Evolutionary conservation across 2,329 filamentous ascomycete genomes (phyloP).

Genomic region (Fusarium anguioides): DNA sequence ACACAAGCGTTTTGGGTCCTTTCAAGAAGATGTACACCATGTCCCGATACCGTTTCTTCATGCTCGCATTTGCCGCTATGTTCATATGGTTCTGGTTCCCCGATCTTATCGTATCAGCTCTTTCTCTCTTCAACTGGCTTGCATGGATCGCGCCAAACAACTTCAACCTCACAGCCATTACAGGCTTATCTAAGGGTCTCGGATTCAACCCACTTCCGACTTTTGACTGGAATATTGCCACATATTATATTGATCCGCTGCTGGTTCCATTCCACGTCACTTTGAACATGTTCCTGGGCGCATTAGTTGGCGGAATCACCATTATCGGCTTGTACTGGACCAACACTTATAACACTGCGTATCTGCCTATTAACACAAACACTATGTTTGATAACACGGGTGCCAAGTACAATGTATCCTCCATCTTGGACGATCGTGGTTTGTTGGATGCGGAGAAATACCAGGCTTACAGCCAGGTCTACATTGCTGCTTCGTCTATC

Average conservation of each 20-base stretch:
- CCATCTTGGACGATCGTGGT: constrained; percentile 55
- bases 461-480: constrained; percentile 50
- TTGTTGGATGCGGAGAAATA: constrained; percentile 52
- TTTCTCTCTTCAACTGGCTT: constrained; percentile 63
- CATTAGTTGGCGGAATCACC: constrained; percentile 52
- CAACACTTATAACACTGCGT: constrained; percentile 58
- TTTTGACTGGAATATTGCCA: constrained; percentile 60
- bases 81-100: constrained; percentile 44
- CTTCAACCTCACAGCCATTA: constrained; percentile 55
- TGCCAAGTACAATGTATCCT: constrained; percentile 53
- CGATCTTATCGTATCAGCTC: constrained; percentile 27
- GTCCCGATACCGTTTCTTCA: constrained; percentile 37
- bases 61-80: constrained; percentile 33
- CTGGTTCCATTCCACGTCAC: constrained; percentile 55
- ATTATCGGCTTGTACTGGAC: constrained; percentile 57
- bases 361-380: constrained; percentile 61
- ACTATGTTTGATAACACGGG: constrained; percentile 59
- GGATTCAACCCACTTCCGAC: constrained; percentile 63
- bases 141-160: constrained; percentile 64
- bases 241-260: constrained; percentile 33
- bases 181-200: constrained; percentile 54
- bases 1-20: constrained; percentile 21
- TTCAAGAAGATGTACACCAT: constrained; percentile 37
- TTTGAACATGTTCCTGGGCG: constrained; percentile 50
- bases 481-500: constrained; percentile 40